Conservation (phyloP, 225 moss, liverwort and hornwort species). For the Anthoceros angustus region DNA sequence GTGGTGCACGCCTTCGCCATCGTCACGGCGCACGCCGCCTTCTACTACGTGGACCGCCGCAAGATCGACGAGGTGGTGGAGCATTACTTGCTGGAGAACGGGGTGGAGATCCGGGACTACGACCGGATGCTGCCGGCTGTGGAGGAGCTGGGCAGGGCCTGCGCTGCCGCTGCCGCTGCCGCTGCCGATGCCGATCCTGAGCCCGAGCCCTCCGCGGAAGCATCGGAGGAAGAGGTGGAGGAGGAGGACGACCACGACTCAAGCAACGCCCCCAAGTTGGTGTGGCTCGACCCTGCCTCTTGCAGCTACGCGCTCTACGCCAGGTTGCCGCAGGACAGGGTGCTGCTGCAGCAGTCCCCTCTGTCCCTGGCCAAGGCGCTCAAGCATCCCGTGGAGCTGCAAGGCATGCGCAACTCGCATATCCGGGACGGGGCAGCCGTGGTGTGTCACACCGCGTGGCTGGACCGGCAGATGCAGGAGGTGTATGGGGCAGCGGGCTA, state of each 20-base stretch:
- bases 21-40: conserved; percentile 48
- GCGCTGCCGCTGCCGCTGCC: conserved; percentile 22
- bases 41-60: conserved; percentile 50
- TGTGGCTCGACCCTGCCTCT: conserved; percentile 65
- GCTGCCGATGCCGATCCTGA: conserved; percentile 22
- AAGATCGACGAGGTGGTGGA: conserved; percentile 61
- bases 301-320: conserved; percentile 62
- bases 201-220: conserved; percentile 11
- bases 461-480: conserved; percentile 75
- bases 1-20: conserved; percentile 65
- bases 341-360: conserved; percentile 62
- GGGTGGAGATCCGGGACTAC: conserved; percentile 50
- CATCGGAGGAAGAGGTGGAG: conserved; percentile 7
- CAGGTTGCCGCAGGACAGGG: conserved; percentile 34
- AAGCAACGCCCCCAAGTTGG: conserved; percentile 6
- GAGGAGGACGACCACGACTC: conserved; percentile 5
- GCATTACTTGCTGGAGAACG: conserved; percentile 64
- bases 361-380: conserved; percentile 62
- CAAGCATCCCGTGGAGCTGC: conserved; percentile 72
- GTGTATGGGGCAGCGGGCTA: conserved; percentile 70
- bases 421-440: conserved; percentile 71
- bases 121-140: conserved; percentile 50
- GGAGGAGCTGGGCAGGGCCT: conserved; percentile 24
- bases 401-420: conserved; percentile 64
- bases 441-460: conserved; percentile 50